These are phyloP conservation scores for Cotoneaster glaucophyllus DNA, from an alignment of 306 rosid genomes.

Conservation along the genomic window DNA sequence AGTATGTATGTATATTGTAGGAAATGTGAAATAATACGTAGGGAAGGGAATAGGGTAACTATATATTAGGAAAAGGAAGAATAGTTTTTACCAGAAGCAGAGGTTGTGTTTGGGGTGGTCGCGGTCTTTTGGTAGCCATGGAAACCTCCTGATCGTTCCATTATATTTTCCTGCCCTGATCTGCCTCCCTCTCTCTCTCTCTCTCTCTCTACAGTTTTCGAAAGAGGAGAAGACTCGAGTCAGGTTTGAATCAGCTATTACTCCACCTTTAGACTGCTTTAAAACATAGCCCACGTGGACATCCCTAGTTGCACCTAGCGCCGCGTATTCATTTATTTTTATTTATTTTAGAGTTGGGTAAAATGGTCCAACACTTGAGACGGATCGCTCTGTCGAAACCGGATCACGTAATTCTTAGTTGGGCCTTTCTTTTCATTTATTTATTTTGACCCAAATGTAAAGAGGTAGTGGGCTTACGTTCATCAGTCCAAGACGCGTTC, in stretches of 20 bases:
- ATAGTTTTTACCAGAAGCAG: neutral
- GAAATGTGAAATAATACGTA: neutral
- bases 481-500: neutral
- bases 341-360: too few relatives aligned
- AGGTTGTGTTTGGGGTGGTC: constrained; percentile 29
- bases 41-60: too few relatives aligned
- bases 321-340: neutral
- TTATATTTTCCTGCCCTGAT: neutral
- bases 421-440: neutral
- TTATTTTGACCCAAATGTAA: neutral
- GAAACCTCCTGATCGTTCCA: constrained; percentile 54
- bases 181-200: neutral
- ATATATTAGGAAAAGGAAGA: too few relatives aligned
- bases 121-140: constrained; percentile 60
- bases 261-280: neutral
- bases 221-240: neutral
- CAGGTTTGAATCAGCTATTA: neutral
- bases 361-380: too few relatives aligned
- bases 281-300: neutral
- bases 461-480: neutral
- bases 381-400: neutral
- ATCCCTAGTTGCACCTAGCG: neutral
- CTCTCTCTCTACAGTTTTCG: neutral
- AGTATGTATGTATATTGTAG: neutral
- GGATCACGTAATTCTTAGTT: neutral